These are phyloP conservation scores for Plasmodium gallinaceum DNA, from an alignment of 169 alveolate species.

Conservation along the genomic window DNA sequence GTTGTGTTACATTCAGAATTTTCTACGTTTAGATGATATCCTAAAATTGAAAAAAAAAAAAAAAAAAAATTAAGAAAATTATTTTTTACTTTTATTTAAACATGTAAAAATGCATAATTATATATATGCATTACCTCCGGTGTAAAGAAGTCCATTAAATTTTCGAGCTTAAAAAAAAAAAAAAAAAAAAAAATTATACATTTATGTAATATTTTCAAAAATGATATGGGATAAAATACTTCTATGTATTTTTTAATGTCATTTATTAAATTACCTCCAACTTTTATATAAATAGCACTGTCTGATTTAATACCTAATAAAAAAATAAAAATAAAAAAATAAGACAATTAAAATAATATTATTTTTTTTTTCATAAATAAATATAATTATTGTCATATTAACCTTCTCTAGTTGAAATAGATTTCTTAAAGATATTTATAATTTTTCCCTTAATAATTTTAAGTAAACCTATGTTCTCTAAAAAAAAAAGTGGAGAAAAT, in stretches of 20 bases:
- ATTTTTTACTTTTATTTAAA: neutral
- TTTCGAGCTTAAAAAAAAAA: constrained; percentile 50
- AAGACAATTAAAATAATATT: neutral
- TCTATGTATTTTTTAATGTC: neutral
- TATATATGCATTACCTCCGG: constrained; percentile 34
- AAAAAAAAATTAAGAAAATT: neutral
- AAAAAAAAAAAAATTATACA: neutral
- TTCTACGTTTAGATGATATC: constrained; percentile 55
- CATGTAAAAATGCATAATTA: neutral
- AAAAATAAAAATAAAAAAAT: neutral
- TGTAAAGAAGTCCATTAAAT: constrained; percentile 31
- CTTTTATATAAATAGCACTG: constrained; percentile 57
- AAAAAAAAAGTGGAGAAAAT: neutral
- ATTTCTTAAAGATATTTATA: constrained; percentile 21
- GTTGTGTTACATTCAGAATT: constrained; percentile 20
- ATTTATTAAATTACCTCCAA: constrained; percentile 44
- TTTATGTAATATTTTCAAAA: neutral
- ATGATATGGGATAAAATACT: neutral
- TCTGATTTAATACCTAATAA: constrained; percentile 35
- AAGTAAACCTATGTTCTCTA: constrained; percentile 42
- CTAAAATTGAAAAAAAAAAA: neutral
- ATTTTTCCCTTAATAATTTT: constrained; percentile 43
- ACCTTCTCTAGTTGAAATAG: constrained; percentile 38
- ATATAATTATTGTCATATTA: neutral
- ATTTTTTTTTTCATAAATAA: neutral